phyloP scores from a whole-genome alignment of 805 yeast genomes.

The Candida nonsorbophila region DNA sequence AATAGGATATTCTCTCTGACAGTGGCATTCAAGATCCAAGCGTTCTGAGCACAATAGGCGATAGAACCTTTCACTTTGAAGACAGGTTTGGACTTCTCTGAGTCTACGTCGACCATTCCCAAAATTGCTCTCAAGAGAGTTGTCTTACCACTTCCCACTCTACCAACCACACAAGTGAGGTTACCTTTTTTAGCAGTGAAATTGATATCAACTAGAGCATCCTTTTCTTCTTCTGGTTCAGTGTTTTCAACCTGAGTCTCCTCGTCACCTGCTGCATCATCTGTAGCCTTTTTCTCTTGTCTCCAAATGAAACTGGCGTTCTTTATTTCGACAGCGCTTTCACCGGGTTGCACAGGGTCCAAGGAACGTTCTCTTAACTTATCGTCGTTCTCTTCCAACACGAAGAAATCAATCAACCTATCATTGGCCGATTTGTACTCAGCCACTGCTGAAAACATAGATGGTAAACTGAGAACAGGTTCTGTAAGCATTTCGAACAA shows the following conservation, averaged over 20 bases:
- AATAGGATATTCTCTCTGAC: slow-evolving; percentile 36
- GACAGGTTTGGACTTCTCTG: slow-evolving; percentile 13
- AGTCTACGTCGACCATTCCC: slow-evolving; percentile 19
- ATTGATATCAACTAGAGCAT: slow-evolving; percentile 27
- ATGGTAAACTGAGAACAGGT: slow-evolving; percentile 29
- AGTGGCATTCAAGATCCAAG: slow-evolving; percentile 38
- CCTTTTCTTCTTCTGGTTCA: slow-evolving; percentile 10
- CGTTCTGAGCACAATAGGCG: slow-evolving; percentile 37
- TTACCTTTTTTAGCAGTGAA: slow-evolving; percentile 29
- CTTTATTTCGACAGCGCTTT: slow-evolving; percentile 18
- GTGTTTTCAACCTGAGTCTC: slow-evolving; percentile 10
- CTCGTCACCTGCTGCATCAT: slow-evolving; percentile 9
- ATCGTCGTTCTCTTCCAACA: slow-evolving; percentile 27
- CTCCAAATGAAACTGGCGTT: slow-evolving; percentile 30
- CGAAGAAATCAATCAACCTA: slow-evolving; percentile 27
- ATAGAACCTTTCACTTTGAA: slow-evolving; percentile 25
- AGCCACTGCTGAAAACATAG: slow-evolving; percentile 19
- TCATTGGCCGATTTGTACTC: slow-evolving; percentile 27
- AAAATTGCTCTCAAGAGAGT: slow-evolving; percentile 30
- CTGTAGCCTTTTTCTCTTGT: slow-evolving; percentile 3
- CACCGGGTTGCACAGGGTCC: slow-evolving; percentile 12
- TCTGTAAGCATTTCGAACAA: slow-evolving; percentile 30
- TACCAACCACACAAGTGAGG: slow-evolving; percentile 37
- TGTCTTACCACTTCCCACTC: slow-evolving; percentile 37
- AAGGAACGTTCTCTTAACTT: slow-evolving; percentile 15